Conservation (phyloP, 768 basidiomycete species). For the Hemileccinum rubropunctum region DNA sequence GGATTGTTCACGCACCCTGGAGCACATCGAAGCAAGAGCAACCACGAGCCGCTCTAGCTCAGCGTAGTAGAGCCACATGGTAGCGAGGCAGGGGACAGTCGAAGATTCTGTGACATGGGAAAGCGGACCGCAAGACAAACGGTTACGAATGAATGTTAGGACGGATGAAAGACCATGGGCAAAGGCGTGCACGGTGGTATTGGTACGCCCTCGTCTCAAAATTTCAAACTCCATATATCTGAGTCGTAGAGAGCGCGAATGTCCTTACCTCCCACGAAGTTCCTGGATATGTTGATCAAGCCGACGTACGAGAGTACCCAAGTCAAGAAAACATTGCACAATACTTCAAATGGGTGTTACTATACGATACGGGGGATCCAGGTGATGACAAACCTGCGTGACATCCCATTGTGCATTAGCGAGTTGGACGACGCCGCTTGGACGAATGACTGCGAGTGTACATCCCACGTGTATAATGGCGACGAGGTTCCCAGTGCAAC, state of each 20-base stretch:
- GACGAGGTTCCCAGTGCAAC: conserved; percentile 70
- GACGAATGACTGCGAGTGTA: conserved; percentile 51
- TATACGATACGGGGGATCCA: neutral
- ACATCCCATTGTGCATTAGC: conserved; percentile 52
- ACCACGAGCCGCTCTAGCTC: conserved; percentile 47
- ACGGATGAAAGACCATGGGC: conserved; percentile 60
- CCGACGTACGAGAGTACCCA: conserved; percentile 67
- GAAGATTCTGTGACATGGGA: conserved; percentile 20
- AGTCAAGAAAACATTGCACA: conserved; percentile 57
- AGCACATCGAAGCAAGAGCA: conserved; percentile 57
- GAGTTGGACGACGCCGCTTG: conserved; percentile 41
- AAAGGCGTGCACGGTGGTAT: conserved; percentile 63
- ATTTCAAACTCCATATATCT: conserved; percentile 6
- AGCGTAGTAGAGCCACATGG: conserved; percentile 50
- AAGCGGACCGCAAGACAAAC: conserved; percentile 41
- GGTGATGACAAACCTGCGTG: conserved; percentile 46
- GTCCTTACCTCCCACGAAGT: conserved; percentile 49
- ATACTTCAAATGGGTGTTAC: conserved; percentile 39
- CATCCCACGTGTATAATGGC: conserved; percentile 62
- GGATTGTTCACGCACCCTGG: conserved; percentile 45
- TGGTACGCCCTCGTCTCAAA: conserved; percentile 43
- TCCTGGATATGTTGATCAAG: conserved; percentile 51
- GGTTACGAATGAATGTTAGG: conserved; percentile 48
- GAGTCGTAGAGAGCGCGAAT: neutral
- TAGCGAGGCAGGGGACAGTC: conserved; percentile 32